Conservation (phyloP, 164 flowering plant genomes). For the Echeveria elegans region DNA sequence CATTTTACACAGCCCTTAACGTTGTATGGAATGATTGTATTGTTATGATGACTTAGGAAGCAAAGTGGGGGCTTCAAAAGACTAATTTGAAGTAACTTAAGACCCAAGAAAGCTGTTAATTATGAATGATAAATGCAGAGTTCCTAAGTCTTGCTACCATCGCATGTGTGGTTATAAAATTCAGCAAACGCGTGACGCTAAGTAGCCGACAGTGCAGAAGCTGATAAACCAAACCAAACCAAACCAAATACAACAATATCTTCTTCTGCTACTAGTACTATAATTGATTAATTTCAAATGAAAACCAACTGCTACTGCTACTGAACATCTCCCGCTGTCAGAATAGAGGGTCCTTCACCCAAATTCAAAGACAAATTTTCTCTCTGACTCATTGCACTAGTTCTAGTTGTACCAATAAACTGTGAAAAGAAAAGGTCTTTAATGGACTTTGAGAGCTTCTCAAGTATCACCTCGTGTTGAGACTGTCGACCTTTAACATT, state of each 20-base stretch:
- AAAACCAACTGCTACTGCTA: slow-evolving; percentile 5
- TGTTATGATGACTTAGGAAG: background rate
- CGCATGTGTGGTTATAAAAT: background rate
- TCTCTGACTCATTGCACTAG: background rate
- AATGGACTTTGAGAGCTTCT: background rate
- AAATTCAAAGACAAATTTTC: background rate
- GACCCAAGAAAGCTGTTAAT: background rate
- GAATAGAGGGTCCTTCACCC: background rate
- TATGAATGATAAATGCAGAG: background rate
- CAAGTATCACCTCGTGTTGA: background rate
- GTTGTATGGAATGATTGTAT: background rate
- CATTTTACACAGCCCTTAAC: too few species aligned
- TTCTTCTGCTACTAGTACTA: too few species aligned
- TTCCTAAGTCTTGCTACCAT: background rate
- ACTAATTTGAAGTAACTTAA: background rate
- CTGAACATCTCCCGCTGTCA: slow-evolving; percentile 6
- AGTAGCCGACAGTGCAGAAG: background rate
- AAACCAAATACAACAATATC: too few species aligned
- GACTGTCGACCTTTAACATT: background rate
- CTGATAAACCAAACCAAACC: background rate
- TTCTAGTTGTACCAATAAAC: too few species aligned
- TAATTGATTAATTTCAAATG: background rate
- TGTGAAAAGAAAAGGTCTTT: background rate
- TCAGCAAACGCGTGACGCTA: background rate
- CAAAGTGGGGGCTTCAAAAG: background rate